Conservation (phyloP, 352 stramenopile genomes). For the Plasmopara muralis region DNA sequence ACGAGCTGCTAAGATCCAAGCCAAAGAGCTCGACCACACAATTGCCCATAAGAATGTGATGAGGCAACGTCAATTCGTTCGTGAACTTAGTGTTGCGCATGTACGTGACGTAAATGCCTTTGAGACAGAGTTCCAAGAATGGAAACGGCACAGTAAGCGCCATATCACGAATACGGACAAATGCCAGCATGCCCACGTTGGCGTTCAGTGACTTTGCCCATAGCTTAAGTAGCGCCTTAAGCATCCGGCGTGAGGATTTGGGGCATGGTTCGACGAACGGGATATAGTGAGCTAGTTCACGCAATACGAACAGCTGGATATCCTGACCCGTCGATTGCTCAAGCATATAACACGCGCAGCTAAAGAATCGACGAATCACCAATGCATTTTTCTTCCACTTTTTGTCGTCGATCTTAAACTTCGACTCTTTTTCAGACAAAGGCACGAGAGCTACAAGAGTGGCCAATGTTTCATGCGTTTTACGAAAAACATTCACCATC, state of each 20-base stretch:
- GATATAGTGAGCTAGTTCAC: conserved; percentile 72
- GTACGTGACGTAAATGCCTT: conserved; percentile 95
- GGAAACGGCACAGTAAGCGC: conserved; percentile 93
- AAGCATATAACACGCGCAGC: conserved; percentile 89
- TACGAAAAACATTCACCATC: conserved; percentile 91
- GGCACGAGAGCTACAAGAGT: conserved; percentile 60
- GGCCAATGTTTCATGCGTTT: conserved; percentile 82
- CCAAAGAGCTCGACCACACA: conserved; percentile 98
- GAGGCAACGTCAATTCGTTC: conserved; percentile 75
- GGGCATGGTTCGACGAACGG: conserved; percentile 57
- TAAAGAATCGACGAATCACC: conserved; percentile 89
- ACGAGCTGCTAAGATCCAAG: conserved; percentile 93
- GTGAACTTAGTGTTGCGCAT: conserved; percentile 95
- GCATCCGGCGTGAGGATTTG: conserved; percentile 57
- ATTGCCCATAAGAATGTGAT: conserved; percentile 92
- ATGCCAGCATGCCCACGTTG: conserved; percentile 88
- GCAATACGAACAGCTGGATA: conserved; percentile 79
- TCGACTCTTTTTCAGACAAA: conserved; percentile 25
- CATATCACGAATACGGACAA: conserved; percentile 94
- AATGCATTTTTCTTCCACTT: conserved; percentile 78
- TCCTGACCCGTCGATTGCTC: conserved; percentile 76
- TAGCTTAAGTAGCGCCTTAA: conserved; percentile 84
- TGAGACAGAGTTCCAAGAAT: conserved; percentile 94
- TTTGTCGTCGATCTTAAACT: conserved; percentile 58
- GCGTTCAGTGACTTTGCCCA: conserved; percentile 79